Base-by-base conservation (phyloP, 2,329 filamentous ascomycete species). In the Mycosphaerelloides madeirae region DNA sequence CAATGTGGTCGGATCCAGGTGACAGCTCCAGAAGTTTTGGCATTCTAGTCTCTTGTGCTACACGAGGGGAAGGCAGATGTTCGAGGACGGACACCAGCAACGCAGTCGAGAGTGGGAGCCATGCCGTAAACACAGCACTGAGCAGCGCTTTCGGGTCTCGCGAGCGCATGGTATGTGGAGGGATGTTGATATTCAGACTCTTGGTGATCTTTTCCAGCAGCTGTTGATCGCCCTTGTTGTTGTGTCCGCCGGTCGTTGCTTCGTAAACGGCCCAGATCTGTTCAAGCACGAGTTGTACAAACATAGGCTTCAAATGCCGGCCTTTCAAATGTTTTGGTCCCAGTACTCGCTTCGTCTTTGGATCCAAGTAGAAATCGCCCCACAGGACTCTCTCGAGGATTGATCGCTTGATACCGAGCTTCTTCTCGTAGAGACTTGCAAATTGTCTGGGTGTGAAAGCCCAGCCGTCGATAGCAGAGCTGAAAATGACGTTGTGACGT, bases 401-500 rank as follows among this genome's bases (percentile, higher is more conserved):
- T 19, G 81, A 81, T 36, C 90, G 79, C 68, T 95, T 97, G 67
- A 97, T 94, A 12, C 93, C 91, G 6, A 98, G 78, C 66, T 98
- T 98, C 73, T 90, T 95, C 68, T 97, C 91, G 62, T 97, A 98
- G 20, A 97, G 72, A 29, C 80, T 80, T 14, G 93, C 90, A 64
- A 98, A 98, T 60, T 98, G 93, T 39, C 89, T 81, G 38, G 95
- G 84, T 0, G 93, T 98, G 60, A 98, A 98, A 2, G 93, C 93
- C 93, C 93, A 98, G n/a, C 93, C 93, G 63, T 98, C 93, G 44
- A 95, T 85, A 48, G 93, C 93, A 64, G 91, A 97, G 71, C 88
- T 89, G 66, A 98, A 98, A 53, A 98, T 97, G 65, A 98, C 93
- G 62, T 98, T 98, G 67, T 96, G 96, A 68, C 91, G 95, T 63